Evolutionary conservation across 805 yeast genomes (phyloP).

Genomic region (Candida ovalis): DNA sequence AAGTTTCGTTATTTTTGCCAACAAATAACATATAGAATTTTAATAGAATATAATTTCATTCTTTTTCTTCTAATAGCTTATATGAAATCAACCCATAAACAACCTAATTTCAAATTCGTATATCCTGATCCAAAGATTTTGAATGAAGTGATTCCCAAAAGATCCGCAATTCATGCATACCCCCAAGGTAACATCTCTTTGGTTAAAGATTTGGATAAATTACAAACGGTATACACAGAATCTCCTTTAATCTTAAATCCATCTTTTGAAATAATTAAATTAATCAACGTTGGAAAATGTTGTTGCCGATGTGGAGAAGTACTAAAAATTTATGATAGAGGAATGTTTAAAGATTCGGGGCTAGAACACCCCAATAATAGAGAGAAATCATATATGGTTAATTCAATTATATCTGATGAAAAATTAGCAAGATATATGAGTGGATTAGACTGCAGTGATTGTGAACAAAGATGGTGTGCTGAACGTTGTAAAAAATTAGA

Average conservation of each 20-base stretch:
- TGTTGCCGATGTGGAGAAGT: constrained; percentile 32
- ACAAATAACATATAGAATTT: too few relatives aligned
- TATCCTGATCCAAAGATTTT: constrained; percentile 5
- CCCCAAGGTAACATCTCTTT: constrained; percentile 8
- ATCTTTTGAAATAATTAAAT: constrained; percentile 21
- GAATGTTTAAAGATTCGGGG: constrained; percentile 21
- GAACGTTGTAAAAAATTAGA: constrained; percentile 25
- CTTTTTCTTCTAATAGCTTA: too few relatives aligned
- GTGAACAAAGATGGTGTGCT: constrained; percentile 31
- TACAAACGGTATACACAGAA: constrained; percentile 25
- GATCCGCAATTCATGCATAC: constrained; percentile 6
- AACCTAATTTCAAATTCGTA: neutral
- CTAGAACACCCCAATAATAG: constrained; percentile 2
- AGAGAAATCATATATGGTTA: constrained; percentile 9
- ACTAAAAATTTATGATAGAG: constrained; percentile 29
- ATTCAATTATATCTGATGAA: constrained; percentile 14
- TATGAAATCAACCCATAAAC: neutral
- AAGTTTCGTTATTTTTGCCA: too few relatives aligned
- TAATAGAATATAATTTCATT: too few relatives aligned
- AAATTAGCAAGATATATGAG: constrained; percentile 27
- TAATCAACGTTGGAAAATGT: constrained; percentile 29
- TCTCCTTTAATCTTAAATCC: constrained; percentile 29
- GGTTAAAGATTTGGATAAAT: constrained; percentile 6
- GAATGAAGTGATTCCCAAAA: constrained; percentile 10
- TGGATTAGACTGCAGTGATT: constrained; percentile 30